These are phyloP conservation scores for Solanum dulcamara DNA, from an alignment of 257 asterid genomes.

Conservation along the genomic window DNA sequence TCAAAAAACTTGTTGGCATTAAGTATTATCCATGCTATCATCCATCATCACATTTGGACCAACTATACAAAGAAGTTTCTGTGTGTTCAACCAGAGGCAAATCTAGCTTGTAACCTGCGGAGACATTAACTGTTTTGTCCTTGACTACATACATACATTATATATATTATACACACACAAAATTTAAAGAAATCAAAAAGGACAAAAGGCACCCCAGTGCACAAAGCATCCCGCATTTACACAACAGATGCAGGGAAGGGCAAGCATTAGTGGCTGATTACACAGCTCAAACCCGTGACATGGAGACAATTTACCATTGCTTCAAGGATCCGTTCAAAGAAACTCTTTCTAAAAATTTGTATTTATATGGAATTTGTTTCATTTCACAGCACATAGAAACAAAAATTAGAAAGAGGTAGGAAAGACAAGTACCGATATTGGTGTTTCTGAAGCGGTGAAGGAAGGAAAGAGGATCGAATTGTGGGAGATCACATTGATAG, in stretches of 20 bases:
- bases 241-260: neutral
- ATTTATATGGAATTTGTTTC: neutral
- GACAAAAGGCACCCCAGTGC: neutral
- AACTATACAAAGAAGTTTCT: neutral
- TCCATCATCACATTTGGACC: neutral
- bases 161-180: neutral
- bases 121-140: neutral
- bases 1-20: neutral
- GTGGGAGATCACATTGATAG: conserved; percentile 61
- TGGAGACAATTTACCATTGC: neutral
- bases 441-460: conserved; percentile 52
- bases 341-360: neutral
- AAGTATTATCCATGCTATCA: neutral
- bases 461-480: conserved; percentile 56
- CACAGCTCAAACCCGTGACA: too few species aligned
- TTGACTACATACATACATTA: neutral
- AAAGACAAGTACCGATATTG: conserved; percentile 51
- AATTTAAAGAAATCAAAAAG: neutral
- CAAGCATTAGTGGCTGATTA: too few species aligned
- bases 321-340: neutral
- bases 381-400: neutral
- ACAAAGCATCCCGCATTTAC: neutral
- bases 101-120: neutral
- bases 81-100: neutral
- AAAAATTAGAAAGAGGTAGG: neutral